Base-by-base conservation (phyloP, 2,329 filamentous ascomycete genomes). In the Colletotrichum sp. region DNA sequence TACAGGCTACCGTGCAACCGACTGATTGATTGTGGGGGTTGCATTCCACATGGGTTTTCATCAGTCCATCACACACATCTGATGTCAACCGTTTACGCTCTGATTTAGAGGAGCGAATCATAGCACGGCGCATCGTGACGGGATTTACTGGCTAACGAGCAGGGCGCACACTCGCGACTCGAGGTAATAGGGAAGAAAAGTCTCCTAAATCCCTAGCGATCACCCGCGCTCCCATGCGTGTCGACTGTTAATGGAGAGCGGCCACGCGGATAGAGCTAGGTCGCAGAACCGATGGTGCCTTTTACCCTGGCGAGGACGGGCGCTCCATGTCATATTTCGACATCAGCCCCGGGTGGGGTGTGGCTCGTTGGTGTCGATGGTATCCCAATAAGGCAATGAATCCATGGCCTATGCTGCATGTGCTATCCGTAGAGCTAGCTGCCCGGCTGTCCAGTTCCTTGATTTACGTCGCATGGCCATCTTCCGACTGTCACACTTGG, bases 161-260 rank as follows among this genome's bases (percentile, higher is more conserved):
- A 55, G 64, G 48, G 28, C 48, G 16, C 39, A 59, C 28, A 61
- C 27, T 25, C 22, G 55, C 25, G 12, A 48, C 9, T n/a, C 27
- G 32, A 68, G 44, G 59, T 15, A 30, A 28, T 57, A 19, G 30
- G 34, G 12, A 19, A 19, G 34, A 30, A 68, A 73, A 73, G 44
- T 73, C 70, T 73, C 64, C 73, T 61, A 65, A 65, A 65, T 65
- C 34, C 73, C 73, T 69, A 68, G 73, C 73, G 64, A 60, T 73
- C 70, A 60, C 64, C 65, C 34, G 57, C 57, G 32, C 32, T 32
- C 27, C 48, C 69, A 16, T 64, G 55, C 25, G 22, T 70, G 15
- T 52, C 30, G 13, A 32, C 19, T 6, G 70, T 69, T 22, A 60
- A 69, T 55, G 8, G 30, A 65, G 65, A 36, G 34, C 34, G 57